Evolutionary conservation across 805 yeast species (phyloP).

Genomic region (Monosporozyma aquatica): DNA sequence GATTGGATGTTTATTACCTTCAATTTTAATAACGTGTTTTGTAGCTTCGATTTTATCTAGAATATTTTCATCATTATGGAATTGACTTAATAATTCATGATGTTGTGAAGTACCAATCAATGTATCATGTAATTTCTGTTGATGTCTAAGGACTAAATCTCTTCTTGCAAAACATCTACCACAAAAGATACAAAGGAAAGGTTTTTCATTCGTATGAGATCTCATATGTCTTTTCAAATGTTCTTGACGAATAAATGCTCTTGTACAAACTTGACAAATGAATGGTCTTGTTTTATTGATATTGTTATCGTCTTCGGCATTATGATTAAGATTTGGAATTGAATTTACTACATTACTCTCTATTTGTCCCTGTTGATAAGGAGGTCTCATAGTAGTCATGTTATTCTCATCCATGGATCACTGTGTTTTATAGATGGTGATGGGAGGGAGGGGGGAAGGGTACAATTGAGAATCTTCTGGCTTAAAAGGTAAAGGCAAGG

Average conservation of each 20-base stretch:
- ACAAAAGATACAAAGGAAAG: constrained; percentile 92
- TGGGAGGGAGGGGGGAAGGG: no score
- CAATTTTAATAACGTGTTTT: constrained; percentile 31
- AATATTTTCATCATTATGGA: not conserved
- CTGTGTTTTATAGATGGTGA: not conserved
- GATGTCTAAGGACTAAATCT: constrained; percentile 81
- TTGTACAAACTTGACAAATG: constrained; percentile 77
- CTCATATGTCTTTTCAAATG: constrained; percentile 91
- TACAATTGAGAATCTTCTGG: no score
- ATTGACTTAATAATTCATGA: constrained; percentile 1
- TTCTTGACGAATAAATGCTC: constrained; percentile 92
- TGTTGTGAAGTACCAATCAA: constrained; percentile 20
- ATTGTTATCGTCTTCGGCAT: not conserved
- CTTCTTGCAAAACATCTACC: constrained; percentile 91
- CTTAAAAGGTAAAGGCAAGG: no score
- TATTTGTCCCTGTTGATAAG: not conserved
- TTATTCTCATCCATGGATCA: not conserved
- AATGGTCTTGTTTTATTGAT: constrained; percentile 76
- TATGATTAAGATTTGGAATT: not conserved
- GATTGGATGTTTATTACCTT: constrained; percentile 33
- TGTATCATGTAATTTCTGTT: constrained; percentile 75
- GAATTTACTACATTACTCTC: no score
- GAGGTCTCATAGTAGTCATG: not conserved
- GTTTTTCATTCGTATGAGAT: constrained; percentile 92
- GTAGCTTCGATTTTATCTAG: constrained; percentile 2